Base-by-base conservation (phyloP, 2,329 filamentous ascomycete species). In the Alternaria arborescens region DNA sequence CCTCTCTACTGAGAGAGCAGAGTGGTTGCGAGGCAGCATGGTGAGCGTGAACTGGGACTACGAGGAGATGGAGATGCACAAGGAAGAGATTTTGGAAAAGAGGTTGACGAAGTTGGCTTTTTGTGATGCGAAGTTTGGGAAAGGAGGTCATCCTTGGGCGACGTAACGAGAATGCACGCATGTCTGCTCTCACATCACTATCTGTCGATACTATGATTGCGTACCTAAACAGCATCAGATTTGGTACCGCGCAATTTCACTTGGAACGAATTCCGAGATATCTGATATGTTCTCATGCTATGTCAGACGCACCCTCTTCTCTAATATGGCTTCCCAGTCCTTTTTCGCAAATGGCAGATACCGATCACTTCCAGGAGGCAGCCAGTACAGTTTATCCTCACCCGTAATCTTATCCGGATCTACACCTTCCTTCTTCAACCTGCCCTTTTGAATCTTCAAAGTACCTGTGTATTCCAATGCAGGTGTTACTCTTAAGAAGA, bases 401-500 rank as follows among this genome's bases (percentile, higher is more conserved):
- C 67, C 72, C 1, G 77, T 77, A 8, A 82, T 75, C n/a, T 72
- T 70, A 1, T 79, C 75, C 2, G 78, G 69, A 59, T 83, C 77
- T n/a, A 83, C 73, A 0, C 81, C 82, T 58, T 83, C 79, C 3
- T 68, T 67, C 63, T 81, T 78, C 40, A 83, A 64, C 26, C 73
- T 75, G 2, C 78, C 77, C 56, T 83, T 83, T 65, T 81, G 80
- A 14, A 82, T 67, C 72, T 83, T 83, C 71, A 82, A 66, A 8
- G 81, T 83, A 4, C 78, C 80, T 14, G 81, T 83, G 57, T 82
- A 81, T 54, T 82, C 81, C 22, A 82, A 67, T 48, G 71, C 71
- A 36, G 69, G 65, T 5, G 76, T 79, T 0, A 83, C 61, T 11
- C 81, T 68, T 16, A 83, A 20, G 57, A 83, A 83, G 0, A 82